Base-by-base conservation (phyloP, 2,329 filamentous ascomycete genomes). In the Calonectria montana region DNA sequence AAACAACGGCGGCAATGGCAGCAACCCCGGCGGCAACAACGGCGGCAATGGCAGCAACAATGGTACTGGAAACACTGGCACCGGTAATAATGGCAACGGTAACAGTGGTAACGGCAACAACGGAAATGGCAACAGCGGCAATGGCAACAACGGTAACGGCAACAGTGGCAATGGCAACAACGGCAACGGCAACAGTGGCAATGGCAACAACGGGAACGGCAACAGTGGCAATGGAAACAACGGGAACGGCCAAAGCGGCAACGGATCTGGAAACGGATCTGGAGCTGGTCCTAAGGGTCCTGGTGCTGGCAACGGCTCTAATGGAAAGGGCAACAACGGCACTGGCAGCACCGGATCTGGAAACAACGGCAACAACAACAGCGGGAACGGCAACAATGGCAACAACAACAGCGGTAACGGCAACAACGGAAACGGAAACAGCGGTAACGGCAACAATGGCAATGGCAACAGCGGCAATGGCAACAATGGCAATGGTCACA, bases 381-480 rank as follows among this genome's bases (percentile, higher is more conserved):
- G 47, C 15, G 45, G 41, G 3, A 64, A 50, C 16, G 48, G 68
- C 18, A 71, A 73, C 62, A 57, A 71, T 25, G 65, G 73, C 13
- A 29, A 37, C 27, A 16, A 70, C 29, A 50, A 73, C 15, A 37
- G 61, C 21, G 73, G 71, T 16, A 48, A 71, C 65, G 23, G 23
- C 31, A 47, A 70, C 21, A 12, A 27, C 23, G 50, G 65, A 10
- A 57, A 50, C 27, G 48, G 65, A 5, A 55, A 48, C 18, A 29
- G 43, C 41, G 71, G 73, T 47, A 48, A 68, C 16, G 63, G 73
- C 48, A 31, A 69, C 48, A 31, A 67, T 16, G 47, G 74, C 13
- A 48, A 57, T 12, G 57, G 47, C 10, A 48, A 65, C 43, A 66
- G 70, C 39, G 50, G 50, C 9, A 59, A 69, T 21, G 63, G 72